A percentile compares a stretch with the other conserved stretches of the same genome.
Conservation (phyloP, 345 rosid genomes). For the Arabidopsis suecica region DNA sequence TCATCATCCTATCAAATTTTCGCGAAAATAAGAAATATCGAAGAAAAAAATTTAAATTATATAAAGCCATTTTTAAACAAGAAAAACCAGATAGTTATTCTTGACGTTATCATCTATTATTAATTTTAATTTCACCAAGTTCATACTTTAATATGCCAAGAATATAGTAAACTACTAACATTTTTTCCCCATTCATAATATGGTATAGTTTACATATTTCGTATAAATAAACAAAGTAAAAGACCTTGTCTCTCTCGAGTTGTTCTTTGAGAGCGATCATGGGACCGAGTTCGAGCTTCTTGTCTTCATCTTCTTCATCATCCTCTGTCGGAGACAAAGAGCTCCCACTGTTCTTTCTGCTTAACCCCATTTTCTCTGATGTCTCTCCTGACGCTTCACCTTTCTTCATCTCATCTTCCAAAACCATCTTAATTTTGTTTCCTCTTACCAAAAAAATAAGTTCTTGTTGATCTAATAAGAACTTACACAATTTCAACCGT, state of each 20-base stretch:
- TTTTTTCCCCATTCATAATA: neutral
- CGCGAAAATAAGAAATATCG: neutral
- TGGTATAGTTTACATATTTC: neutral
- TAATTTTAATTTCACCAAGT: neutral
- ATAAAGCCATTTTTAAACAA: neutral
- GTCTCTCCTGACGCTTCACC: slow-evolving; percentile 39
- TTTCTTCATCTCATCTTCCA: slow-evolving; percentile 39
- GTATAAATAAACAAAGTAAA: neutral
- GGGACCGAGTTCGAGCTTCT: slow-evolving; percentile 51
- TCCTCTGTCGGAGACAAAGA: slow-evolving; percentile 46
- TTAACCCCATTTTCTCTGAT: slow-evolving; percentile 33
- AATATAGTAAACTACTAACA: neutral
- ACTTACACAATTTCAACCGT: slow-evolving; percentile 5
- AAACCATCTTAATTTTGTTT: slow-evolving; percentile 38
- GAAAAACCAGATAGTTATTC: neutral
- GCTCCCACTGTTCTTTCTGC: slow-evolving; percentile 44
- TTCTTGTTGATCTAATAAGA: slow-evolving; percentile 25
- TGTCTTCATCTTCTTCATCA: slow-evolving; percentile 48
- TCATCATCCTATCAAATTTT: slow-evolving; percentile 71
- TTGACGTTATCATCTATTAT: neutral
- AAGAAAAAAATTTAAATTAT: too few relatives aligned
- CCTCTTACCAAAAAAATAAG: slow-evolving; percentile 18
- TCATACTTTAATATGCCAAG: neutral
- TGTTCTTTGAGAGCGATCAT: slow-evolving; percentile 56
- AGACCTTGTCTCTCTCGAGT: slow-evolving; percentile 55